Evolutionary conservation across 352 stramenopile genomes (phyloP).

Genomic region (Pythium folliculosum): DNA sequence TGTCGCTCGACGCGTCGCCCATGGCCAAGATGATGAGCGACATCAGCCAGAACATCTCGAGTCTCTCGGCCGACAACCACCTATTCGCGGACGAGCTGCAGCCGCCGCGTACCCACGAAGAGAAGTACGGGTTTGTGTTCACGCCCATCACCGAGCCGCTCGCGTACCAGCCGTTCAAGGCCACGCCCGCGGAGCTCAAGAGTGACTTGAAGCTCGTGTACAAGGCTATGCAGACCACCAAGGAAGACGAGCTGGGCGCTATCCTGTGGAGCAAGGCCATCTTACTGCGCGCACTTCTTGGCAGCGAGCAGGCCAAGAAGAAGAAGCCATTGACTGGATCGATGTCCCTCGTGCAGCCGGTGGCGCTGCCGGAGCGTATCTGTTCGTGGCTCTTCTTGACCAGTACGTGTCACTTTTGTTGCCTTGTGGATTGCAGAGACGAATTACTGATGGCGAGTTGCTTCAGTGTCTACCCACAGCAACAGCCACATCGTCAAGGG

Average conservation of each 20-base stretch:
- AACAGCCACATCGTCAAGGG: constrained; percentile 65
- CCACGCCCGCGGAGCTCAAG: constrained; percentile 50
- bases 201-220: constrained; percentile 65
- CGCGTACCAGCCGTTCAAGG: constrained; percentile 55
- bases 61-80: constrained; percentile 61
- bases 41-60: constrained; percentile 74
- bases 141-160: constrained; percentile 71
- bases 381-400: constrained; percentile 79
- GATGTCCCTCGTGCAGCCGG: constrained; percentile 2
- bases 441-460: not conserved
- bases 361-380: constrained; percentile 55
- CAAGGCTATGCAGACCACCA: constrained; percentile 55
- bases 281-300: constrained; percentile 50
- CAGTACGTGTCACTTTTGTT: constrained; percentile 41
- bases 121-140: constrained; percentile 85
- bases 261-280: constrained; percentile 80
- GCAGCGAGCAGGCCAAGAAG: constrained; percentile 6
- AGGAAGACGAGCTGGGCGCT: constrained; percentile 49
- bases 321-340: constrained; percentile 10
- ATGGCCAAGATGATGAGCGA: constrained; percentile 65
- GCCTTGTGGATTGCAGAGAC: no score
- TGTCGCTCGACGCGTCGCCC: constrained; percentile 29
- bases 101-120: constrained; percentile 45
- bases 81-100: constrained; percentile 52
- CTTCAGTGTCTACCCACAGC: constrained; percentile 73